phyloP scores from a whole-genome alignment of 306 rosid genomes.

The Cicer yamashitae region DNA sequence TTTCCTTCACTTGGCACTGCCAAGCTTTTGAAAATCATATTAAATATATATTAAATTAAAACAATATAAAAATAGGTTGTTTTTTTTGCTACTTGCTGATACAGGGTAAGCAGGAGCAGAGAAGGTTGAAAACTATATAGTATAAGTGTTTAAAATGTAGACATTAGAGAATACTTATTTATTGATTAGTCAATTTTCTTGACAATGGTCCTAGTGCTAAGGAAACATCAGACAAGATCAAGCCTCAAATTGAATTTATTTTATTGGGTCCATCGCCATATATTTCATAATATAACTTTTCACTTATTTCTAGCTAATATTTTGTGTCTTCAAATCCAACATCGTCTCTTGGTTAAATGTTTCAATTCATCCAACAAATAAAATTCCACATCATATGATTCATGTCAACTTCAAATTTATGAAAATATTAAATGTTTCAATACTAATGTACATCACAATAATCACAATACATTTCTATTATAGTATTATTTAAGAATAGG shows the following conservation, averaged over 20 bases:
- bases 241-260: constrained; percentile 44
- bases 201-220: constrained; percentile 58
- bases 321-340: constrained; percentile 59
- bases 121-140: constrained; percentile 25
- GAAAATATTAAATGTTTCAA: too few species aligned
- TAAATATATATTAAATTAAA: not conserved
- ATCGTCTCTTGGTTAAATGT: constrained; percentile 47
- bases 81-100: not conserved
- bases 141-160: not conserved
- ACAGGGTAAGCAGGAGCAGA: constrained; percentile 26
- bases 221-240: constrained; percentile 67
- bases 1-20: not conserved
- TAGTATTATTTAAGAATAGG: too few species aligned
- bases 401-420: not conserved
- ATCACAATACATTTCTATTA: too few species aligned
- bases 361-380: constrained; percentile 53
- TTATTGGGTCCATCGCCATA: constrained; percentile 49
- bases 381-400: constrained; percentile 4
- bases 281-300: constrained; percentile 26
- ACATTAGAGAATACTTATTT: not conserved
- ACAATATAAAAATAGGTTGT: not conserved
- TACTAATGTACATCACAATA: not conserved
- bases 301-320: constrained; percentile 35
- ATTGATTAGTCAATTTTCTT: constrained; percentile 52
- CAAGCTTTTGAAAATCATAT: constrained; percentile 14